These are phyloP conservation scores for sorghum (Sorghum bicolor) DNA, from an alignment of 176 grass and related monocot species.

Conservation along the genomic window DNA sequence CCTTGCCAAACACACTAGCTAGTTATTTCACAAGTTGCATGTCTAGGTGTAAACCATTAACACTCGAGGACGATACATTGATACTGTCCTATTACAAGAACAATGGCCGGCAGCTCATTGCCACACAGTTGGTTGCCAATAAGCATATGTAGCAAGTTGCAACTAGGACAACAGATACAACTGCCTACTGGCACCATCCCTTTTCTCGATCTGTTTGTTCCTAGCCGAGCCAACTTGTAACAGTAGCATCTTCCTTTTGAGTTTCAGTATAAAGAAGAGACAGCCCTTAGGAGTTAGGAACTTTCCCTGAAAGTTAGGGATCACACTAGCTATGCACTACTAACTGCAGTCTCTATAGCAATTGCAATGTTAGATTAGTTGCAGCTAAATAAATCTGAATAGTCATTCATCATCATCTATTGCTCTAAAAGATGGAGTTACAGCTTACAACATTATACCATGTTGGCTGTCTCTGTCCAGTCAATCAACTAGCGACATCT, in stretches of 20 bases:
- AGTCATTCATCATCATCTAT: neutral
- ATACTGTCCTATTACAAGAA: neutral
- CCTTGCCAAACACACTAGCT: neutral
- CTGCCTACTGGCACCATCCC: neutral
- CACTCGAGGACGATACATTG: neutral
- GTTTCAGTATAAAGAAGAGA: neutral
- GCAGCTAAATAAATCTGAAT: neutral
- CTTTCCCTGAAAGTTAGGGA: neutral
- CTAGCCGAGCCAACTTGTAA: neutral
- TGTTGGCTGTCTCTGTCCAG: neutral
- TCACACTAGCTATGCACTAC: neutral
- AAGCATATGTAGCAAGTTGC: neutral
- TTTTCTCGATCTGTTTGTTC: neutral
- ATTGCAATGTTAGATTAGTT: neutral
- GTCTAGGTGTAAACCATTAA: slow-evolving; percentile 9
- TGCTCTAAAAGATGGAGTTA: neutral
- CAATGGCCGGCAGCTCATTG: slow-evolving; percentile 6
- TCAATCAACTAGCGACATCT: neutral
- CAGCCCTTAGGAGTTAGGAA: neutral
- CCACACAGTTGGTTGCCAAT: neutral
- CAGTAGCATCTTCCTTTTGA: neutral
- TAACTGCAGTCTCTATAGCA: neutral
- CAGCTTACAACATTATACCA: neutral
- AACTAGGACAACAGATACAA: neutral
- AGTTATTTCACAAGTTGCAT: neutral